phyloP scores from a whole-genome alignment of 805 yeast genomes.

The Kodamaea hsintzibuensis region DNA sequence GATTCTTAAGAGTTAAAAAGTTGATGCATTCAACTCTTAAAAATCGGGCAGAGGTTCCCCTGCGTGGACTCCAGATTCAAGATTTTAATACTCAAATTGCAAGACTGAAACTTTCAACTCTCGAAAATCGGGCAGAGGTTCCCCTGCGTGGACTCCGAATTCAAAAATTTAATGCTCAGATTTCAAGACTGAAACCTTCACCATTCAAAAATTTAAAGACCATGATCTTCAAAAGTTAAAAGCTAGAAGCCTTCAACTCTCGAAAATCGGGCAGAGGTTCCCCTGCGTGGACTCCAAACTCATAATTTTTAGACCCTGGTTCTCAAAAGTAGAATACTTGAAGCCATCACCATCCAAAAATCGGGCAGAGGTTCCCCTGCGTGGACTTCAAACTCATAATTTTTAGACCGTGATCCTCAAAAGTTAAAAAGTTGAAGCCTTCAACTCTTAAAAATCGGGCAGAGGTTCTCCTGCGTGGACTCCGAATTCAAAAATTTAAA shows the following conservation, averaged over 20 bases:
- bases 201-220: no score
- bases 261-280: constrained; percentile 1
- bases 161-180: not conserved
- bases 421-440: no score
- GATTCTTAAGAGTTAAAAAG: not conserved
- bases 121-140: no score
- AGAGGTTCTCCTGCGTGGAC: not conserved
- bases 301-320: not conserved
- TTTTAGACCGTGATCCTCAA: not conserved
- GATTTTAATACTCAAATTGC: not conserved
- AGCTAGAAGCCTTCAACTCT: not conserved
- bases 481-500: not conserved
- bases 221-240: not conserved
- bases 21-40: not conserved
- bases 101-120: no score
- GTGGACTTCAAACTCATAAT: not conserved
- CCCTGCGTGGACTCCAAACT: not conserved
- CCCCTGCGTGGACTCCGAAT: no score
- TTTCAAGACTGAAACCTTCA: no score
- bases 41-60: not conserved
- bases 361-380: not conserved
- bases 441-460: not conserved
- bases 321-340: not conserved
- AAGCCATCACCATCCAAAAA: not conserved
- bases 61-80: not conserved